Conservation (phyloP, 1,284 basidiomycete species). For the Trametes versicolor region DNA sequence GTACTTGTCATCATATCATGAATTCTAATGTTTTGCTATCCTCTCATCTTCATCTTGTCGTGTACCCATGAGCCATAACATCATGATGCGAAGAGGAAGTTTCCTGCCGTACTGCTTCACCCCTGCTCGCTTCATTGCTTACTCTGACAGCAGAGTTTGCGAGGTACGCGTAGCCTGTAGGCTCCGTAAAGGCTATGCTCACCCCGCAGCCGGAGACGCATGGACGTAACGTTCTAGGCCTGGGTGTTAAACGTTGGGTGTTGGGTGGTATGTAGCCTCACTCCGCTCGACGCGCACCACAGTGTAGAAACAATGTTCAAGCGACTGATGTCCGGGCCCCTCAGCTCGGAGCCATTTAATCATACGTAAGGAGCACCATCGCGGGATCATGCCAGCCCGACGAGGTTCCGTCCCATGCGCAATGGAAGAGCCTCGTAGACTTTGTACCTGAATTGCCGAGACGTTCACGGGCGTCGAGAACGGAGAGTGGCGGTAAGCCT, state of each 20-base stretch:
- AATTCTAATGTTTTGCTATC: conserved; percentile 27
- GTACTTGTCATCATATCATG: conserved; percentile 15
- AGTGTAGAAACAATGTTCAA: too few species aligned
- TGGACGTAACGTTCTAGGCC: conserved; percentile 1
- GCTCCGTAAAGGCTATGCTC: too few species aligned
- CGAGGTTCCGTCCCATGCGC: not conserved
- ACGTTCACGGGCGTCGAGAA: not conserved
- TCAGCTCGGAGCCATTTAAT: not conserved
- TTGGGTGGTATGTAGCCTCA: too few species aligned
- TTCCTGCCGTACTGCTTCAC: too few species aligned
- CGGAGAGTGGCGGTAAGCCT: not conserved
- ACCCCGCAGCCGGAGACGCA: too few species aligned
- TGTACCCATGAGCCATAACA: not conserved
- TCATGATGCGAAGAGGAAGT: too few species aligned
- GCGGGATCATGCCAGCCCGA: not conserved
- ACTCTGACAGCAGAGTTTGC: too few species aligned
- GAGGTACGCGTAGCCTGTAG: too few species aligned
- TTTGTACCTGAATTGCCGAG: not conserved
- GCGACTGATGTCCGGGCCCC: not conserved
- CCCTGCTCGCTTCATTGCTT: too few species aligned
- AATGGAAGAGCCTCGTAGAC: not conserved
- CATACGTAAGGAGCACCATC: not conserved
- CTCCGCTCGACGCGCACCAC: too few species aligned
- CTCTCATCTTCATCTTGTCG: not conserved
- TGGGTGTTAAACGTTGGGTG: too few species aligned